A percentile compares a stretch with the other conserved stretches of the same genome.
phyloP scores from a whole-genome alignment of 345 rosid genomes.

The Eucalyptus tenuipes region DNA sequence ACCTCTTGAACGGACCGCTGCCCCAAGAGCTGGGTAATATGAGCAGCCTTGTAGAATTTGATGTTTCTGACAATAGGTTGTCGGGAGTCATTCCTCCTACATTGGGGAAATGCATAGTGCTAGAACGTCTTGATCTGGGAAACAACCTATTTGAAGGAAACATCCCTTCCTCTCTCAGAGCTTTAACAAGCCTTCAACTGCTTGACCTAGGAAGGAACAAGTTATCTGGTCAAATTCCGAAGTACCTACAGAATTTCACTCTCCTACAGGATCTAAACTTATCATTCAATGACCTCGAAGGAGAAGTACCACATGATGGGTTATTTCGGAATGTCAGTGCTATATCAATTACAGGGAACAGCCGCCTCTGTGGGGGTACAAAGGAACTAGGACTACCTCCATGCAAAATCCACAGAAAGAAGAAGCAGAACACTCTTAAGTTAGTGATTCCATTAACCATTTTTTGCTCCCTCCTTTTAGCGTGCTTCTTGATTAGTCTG shows the following conservation, averaged over 20 bases:
- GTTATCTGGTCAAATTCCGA: not conserved
- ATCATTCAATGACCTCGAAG: not conserved
- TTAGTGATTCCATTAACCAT: not conserved
- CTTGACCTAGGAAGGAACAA: slow-evolving; percentile 1
- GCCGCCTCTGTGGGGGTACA: not conserved
- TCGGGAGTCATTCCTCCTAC: not conserved
- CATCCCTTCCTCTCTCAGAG: not conserved
- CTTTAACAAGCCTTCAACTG: not conserved
- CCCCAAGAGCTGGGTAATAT: not conserved
- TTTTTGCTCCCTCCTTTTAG: not conserved
- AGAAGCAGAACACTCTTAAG: not conserved
- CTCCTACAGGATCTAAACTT: not conserved
- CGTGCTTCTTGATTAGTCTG: not conserved
- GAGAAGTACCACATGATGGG: not conserved
- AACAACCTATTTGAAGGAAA: not conserved
- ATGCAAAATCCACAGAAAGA: not conserved
- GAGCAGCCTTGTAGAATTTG: not conserved
- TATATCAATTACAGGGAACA: not conserved
- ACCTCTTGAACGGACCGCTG: not conserved
- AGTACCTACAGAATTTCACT: not conserved
- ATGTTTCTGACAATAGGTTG: not conserved
- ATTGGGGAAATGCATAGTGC: not conserved
- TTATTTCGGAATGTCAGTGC: not conserved
- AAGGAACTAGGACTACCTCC: not conserved
- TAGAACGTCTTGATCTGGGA: not conserved